Conservation (phyloP, 1,139 yeast genomes). For the Suhomyces atakaporum region DNA sequence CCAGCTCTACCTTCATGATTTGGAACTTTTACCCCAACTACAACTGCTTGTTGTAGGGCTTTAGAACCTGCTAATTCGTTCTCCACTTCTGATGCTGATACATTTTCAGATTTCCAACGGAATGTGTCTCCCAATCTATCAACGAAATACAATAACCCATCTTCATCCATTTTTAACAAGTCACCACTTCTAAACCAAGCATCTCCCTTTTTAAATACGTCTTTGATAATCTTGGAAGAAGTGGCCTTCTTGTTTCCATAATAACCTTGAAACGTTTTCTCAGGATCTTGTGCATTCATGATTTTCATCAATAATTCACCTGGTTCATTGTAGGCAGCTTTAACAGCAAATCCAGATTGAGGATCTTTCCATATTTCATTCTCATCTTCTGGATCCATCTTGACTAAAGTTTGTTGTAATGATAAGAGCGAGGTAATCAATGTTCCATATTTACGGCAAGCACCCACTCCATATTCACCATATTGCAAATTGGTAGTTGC, state of each 20-base stretch:
- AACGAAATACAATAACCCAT: slow-evolving; percentile 78
- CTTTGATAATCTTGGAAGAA: slow-evolving; percentile 65
- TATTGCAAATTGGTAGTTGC: slow-evolving; percentile 82
- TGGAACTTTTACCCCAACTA: slow-evolving; percentile 87
- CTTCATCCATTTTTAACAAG: slow-evolving; percentile 65
- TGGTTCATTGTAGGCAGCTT: slow-evolving; percentile 56
- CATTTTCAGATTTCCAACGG: slow-evolving; percentile 97
- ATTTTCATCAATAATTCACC: slow-evolving; percentile 87
- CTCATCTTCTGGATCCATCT: slow-evolving; percentile 82
- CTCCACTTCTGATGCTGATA: slow-evolving; percentile 91
- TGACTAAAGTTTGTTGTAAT: slow-evolving; percentile 62
- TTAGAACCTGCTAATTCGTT: slow-evolving; percentile 61
- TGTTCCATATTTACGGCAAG: slow-evolving; percentile 82
- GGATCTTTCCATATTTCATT: slow-evolving; percentile 71
- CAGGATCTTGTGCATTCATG: slow-evolving; percentile 60
- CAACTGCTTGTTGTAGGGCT: slow-evolving; percentile 67
- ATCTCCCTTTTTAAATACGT: slow-evolving; percentile 84
- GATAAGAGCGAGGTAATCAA: slow-evolving; percentile 56
- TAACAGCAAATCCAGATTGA: slow-evolving; percentile 56
- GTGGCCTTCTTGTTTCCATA: slow-evolving; percentile 80
- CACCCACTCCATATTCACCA: slow-evolving; percentile 85
- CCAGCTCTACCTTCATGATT: slow-evolving; percentile 96
- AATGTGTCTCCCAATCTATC: slow-evolving; percentile 95
- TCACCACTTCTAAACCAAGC: slow-evolving; percentile 94
- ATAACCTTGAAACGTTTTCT: slow-evolving; percentile 87